Evolutionary conservation across 1,284 basidiomycete species (phyloP), one percentile per base, ranked within the genome.

Genomic region (Pascua guehoae): DNA sequence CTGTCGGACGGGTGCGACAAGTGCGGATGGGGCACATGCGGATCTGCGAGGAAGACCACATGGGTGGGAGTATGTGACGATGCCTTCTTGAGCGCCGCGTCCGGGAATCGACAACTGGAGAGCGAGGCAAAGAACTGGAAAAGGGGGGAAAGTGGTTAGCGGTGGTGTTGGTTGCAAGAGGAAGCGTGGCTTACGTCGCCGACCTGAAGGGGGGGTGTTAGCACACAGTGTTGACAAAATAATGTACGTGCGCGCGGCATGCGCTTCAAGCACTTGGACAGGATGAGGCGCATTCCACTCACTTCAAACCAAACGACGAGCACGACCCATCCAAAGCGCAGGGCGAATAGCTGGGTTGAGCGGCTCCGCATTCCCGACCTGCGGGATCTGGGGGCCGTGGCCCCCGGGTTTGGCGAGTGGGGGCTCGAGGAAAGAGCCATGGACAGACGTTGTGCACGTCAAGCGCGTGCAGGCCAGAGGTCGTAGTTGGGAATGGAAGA

Each of bases 291-390:
- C 18, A 14, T 11, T 3, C 10, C 38, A 24, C 83, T 81, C 42
- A 88, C 78, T 72, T 92, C 89, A 66, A 83, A 87, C 88, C 86
- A 87, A n/a, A 88, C 72, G 38, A 88, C 75, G 37, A 83, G 64
- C 0, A 85, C 72, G 17, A 85, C 71, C 84, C 86, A 87, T 32
- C 81, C 70, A 36, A 86, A 73, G 15, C 85, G 79, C 49, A 87
- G 74, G 0, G 68, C 73, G 15, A 73, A 61, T 36, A 76, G 56
- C 54, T 74, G 72, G 1, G 72, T 72, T 3, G 65, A 60, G 39
- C 72, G 57, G 18, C 64, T 64, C 36, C 59, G 62, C 49, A 73
- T 53, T 12, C 70, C 64, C 9, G 65, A 66, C 53, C 62, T 61
- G 38, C 58, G 51, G 10, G 41, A 24, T n/a, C 46, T 42, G 12